These are phyloP conservation scores for Kazachstania sp. DNA, from an alignment of 1,139 yeast genomes.

Conservation along the genomic window DNA sequence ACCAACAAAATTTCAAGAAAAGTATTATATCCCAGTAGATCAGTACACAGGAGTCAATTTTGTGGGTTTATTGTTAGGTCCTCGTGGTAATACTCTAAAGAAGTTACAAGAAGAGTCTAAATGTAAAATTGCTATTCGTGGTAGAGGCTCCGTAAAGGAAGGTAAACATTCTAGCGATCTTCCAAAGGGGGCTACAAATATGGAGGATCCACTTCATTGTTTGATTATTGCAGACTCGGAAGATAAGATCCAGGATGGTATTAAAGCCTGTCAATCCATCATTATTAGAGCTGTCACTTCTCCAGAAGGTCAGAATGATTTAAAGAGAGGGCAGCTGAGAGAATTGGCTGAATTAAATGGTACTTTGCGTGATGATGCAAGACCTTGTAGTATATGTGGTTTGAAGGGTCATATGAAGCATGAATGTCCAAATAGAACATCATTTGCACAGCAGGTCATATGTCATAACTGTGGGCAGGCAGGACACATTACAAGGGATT, in stretches of 20 bases:
- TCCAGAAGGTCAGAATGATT: constrained; percentile 89
- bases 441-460: constrained; percentile 49
- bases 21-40: constrained; percentile 73
- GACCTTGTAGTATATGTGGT: constrained; percentile 53
- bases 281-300: constrained; percentile 77
- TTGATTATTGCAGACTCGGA: constrained; percentile 77
- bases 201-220: constrained; percentile 82
- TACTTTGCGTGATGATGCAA: constrained; percentile 74
- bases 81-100: constrained; percentile 86
- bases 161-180: constrained; percentile 55
- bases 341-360: constrained; percentile 93
- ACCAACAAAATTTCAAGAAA: constrained; percentile 69
- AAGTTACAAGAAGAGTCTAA: constrained; percentile 77
- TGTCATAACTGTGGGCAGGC: constrained; percentile 72
- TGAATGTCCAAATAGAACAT: constrained; percentile 52
- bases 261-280: constrained; percentile 63
- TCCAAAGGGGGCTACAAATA: constrained; percentile 41
- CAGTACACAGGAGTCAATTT: constrained; percentile 91
- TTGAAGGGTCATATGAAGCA: constrained; percentile 52
- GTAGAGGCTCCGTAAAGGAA: constrained; percentile 91
- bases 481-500: constrained; percentile 88
- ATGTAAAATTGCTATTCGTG: constrained; percentile 79
- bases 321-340: constrained; percentile 82
- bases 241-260: constrained; percentile 68
- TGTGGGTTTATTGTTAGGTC: constrained; percentile 85